phyloP scores from a whole-genome alignment of 202 grass and related monocot species.

The Bolboschoenoplectus hybrid region DNA sequence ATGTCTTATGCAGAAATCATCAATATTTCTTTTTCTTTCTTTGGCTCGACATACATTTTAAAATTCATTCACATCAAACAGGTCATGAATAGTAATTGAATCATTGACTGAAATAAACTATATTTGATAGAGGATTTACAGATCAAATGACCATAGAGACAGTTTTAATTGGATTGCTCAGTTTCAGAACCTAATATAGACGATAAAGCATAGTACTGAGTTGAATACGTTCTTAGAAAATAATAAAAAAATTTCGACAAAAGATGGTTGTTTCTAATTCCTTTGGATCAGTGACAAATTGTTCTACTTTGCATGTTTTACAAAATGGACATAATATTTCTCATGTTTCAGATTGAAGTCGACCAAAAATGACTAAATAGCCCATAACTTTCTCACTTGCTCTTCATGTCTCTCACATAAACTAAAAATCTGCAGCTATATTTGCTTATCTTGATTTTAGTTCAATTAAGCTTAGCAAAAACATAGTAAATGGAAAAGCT shows the following conservation, averaged over 20 bases:
- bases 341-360: background rate
- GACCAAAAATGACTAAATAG: background rate
- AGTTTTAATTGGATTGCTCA: background rate
- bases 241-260: too few relatives aligned
- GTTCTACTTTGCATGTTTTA: background rate
- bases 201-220: background rate
- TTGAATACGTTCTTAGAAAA: background rate
- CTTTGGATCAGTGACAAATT: background rate
- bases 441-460: background rate
- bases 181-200: too few relatives aligned
- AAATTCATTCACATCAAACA: background rate
- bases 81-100: background rate
- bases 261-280: background rate
- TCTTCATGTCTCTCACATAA: background rate
- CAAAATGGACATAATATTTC: background rate
- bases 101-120: background rate
- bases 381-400: background rate
- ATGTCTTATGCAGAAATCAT: conserved; percentile 4
- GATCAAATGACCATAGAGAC: background rate
- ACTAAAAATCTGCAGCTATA: background rate
- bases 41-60: background rate
- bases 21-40: background rate
- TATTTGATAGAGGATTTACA: background rate
- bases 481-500: background rate
- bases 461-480: conserved; percentile 17